Conservation (phyloP, 1,284 basidiomycete genomes). For the Trametes polyzona region DNA sequence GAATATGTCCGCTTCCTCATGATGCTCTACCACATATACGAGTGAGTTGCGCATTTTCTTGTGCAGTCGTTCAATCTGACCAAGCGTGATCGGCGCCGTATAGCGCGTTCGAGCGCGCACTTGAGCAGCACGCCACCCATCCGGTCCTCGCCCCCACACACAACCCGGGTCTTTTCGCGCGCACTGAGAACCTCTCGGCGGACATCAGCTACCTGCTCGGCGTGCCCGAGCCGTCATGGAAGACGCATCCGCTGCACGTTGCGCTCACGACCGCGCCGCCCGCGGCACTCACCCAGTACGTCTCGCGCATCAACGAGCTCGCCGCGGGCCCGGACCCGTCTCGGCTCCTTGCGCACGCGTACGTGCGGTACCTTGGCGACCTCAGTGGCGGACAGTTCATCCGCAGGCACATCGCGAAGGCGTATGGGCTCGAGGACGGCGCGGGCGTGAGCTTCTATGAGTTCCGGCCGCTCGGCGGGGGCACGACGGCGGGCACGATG, state of each 20-base stretch:
- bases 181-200: constrained; percentile 58
- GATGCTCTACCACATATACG: constrained; percentile 80
- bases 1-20: constrained; percentile 76
- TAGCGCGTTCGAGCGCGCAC: constrained; percentile 60
- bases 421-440: constrained; percentile 63
- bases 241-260: constrained; percentile 55
- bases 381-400: constrained; percentile 83
- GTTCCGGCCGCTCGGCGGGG: constrained; percentile 59
- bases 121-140: constrained; percentile 67
- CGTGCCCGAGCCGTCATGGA: constrained; percentile 55
- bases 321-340: constrained; percentile 51
- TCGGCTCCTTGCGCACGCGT: constrained; percentile 75
- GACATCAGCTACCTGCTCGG: constrained; percentile 74
- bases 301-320: constrained; percentile 51
- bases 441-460: constrained; percentile 72
- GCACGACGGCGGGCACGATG: constrained; percentile 44
- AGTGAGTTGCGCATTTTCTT: constrained; percentile 56
- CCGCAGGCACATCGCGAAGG: constrained; percentile 62
- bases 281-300: constrained; percentile 55
- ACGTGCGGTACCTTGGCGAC: constrained; percentile 88
- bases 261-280: constrained; percentile 52
- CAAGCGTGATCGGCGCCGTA: background rate
- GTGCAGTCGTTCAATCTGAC: no score
- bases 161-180: constrained; percentile 70
- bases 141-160: constrained; percentile 69